Evolutionary conservation across 176 grass and related monocot genomes (phyloP), one percentile per base, ranked within the genome.

Genomic region (Bromus sterilis): DNA sequence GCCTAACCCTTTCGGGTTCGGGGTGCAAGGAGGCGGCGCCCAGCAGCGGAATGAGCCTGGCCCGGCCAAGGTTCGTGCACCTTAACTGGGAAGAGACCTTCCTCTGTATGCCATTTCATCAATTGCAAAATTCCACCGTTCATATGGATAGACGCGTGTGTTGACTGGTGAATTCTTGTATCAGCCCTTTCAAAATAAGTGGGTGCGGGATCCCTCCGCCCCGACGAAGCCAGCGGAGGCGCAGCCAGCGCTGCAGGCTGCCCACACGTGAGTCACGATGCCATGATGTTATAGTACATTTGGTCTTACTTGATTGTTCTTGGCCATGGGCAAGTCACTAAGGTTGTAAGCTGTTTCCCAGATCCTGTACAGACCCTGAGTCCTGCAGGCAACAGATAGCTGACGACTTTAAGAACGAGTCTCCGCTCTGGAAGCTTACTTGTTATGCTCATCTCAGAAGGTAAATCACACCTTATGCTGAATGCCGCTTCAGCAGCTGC

Each of bases 141-240:
- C 44, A 9, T 36, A 23, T 58, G 2, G 8, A 16, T 28, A 61
- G 11, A 1, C 71, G 13, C 41, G n/a, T 65, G 25, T 80, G 0
- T 51, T 51, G 60, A 56, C 66, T 80, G 8, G 79, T 83, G 58
- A 25, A 64, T 85, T 64, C 33, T 80, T 59, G 30, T 55, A 80
- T 2, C 81, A 97, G 95, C 86, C 89, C 59, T 97, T 97, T 87
- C 89, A 97, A 55, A 98, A 98, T 85, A 94, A 94, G 55, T 94
- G 92, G 88, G 86, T 78, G 18, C 80, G 92, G 67, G 79, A 85
- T 11, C 56, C 92, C 21, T 90, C 90, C 78, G 16, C 48, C 18
- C 49, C 32, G 15, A 55, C 90, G 1, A 92, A 91, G 53, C 92
- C 91, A 59, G 31, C 86, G 0, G 92, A 91, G 58, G 36, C 78